Percentiles rank a stretch among this genome's conserved stretches.
phyloP scores from a whole-genome alignment of 164 flowering plant species.

The Dillenia suffruticosa region DNA sequence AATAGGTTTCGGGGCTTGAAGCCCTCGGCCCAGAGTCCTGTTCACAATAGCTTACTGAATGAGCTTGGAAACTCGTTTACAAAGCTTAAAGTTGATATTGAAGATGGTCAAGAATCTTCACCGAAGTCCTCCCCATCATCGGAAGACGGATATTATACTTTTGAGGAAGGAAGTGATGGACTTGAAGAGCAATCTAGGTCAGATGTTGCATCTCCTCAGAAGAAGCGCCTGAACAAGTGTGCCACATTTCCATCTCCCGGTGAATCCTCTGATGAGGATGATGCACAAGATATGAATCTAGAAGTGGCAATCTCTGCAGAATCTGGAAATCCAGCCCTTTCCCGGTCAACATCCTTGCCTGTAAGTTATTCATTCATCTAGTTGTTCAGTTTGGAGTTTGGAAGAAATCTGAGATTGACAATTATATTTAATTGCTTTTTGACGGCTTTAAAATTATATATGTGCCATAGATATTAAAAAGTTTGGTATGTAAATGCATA shows the following conservation, averaged over 20 bases:
- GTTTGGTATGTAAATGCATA: too few species aligned
- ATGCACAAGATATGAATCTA: conserved; percentile 6
- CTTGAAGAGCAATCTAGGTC: conserved; percentile 2
- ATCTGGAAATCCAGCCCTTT: conserved; percentile 3
- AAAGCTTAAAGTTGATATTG: conserved; percentile 16
- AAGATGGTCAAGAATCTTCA: conserved; percentile 19
- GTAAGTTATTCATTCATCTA: conserved; percentile 28
- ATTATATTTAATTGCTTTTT: too few species aligned
- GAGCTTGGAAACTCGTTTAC: conserved; percentile 25
- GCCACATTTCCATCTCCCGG: conserved; percentile 34
- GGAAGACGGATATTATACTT: neutral
- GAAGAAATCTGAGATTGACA: too few species aligned
- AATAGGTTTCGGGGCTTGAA: conserved; percentile 5
- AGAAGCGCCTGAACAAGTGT: conserved; percentile 28
- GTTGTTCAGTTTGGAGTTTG: too few species aligned
- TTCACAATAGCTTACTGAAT: conserved; percentile 3
- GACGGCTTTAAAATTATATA: too few species aligned
- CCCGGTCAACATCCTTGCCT: conserved; percentile 37
- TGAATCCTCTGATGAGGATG: conserved; percentile 14
- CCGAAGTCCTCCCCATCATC: neutral
- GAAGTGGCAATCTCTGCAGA: conserved; percentile 3
- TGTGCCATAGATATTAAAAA: too few species aligned
- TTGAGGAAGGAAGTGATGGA: conserved; percentile 3
- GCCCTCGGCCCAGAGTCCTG: neutral
- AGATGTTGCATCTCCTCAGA: conserved; percentile 8